Base-by-base conservation (phyloP, 768 basidiomycete genomes). In the Hericium erinaceus region DNA sequence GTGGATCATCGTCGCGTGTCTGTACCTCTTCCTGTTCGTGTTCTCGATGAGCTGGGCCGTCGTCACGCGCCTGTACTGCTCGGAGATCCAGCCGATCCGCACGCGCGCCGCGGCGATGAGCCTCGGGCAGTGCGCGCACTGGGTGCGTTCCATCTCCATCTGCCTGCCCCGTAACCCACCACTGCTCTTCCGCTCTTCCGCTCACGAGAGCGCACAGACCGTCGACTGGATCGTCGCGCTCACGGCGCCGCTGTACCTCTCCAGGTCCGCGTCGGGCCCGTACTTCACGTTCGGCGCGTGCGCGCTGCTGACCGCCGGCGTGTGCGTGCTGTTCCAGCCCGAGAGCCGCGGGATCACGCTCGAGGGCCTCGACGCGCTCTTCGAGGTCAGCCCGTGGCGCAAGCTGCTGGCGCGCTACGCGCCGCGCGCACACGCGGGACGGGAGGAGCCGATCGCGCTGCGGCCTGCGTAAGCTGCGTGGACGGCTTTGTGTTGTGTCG, bases 81-180 rank as follows among this genome's bases (percentile, higher is more conserved):
- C 70, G 44, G 80, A 81, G 64, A 76, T 81, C 46, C 69, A 81
- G 60, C 80, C 79, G 6, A 73, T 69, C 12, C 72, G 73, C 20
- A 74, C 77, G 12, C 73, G 79, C 24, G 75, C 76, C 2, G 66
- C 74, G 2, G 74, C 74, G 2, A 60, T 76, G 58, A 67, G 74
- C 61, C 63, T 79, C 59, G 66, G 74, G 12, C 70, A 73, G 52
- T 71, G 72, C 28, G 61, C 73, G 37, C 74, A 77, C 58, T 77
- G 75, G 70, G 76, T 75, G 38, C 37, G 73, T 61, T n/a, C n/a
- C n/a, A n/a, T n/a, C n/a, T n/a, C n/a, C n/a, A 18, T 41, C 56
- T 26, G 12, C 12, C 48, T 46, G 4, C 16, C 16, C 22, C 22
- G 22, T 22, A 22, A 22, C 22, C 22, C 22, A 22, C 22, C 22